phyloP scores from a whole-genome alignment of 768 basidiomycete species.

The Lactarius deliciosus region DNA sequence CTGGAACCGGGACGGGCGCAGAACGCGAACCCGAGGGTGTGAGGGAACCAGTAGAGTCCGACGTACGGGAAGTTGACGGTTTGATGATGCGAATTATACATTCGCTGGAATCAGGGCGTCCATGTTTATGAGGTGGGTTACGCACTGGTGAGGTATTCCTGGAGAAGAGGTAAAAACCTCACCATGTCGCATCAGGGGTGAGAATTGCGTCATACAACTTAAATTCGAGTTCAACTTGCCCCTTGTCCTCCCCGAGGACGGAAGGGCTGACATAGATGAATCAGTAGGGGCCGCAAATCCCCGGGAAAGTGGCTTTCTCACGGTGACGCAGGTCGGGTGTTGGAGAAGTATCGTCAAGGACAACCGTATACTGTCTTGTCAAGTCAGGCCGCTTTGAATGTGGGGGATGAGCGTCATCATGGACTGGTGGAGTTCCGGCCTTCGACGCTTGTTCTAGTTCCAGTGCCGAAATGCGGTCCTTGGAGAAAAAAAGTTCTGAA shows the following conservation, averaged over 20 bases:
- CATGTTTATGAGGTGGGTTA: not conserved
- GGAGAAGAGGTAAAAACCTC: conserved; percentile 74
- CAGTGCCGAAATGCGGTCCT: conserved; percentile 34
- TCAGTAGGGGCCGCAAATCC: not conserved
- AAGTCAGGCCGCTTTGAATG: conserved; percentile 22
- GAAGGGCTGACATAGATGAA: conserved; percentile 47
- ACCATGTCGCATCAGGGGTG: conserved; percentile 45
- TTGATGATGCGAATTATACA: conserved; percentile 16
- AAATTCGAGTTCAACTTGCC: conserved; percentile 46
- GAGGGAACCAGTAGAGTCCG: conserved; percentile 18
- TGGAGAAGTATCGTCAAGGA: conserved; percentile 13
- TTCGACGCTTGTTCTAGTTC: conserved; percentile 29
- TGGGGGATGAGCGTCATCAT: conserved; percentile 2
- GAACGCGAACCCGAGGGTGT: conserved; percentile 18
- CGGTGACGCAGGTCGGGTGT: conserved; percentile 30
- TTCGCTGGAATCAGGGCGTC: not conserved
- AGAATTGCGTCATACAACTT: conserved; percentile 71
- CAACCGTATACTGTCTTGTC: conserved; percentile 26
- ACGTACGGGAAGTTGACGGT: conserved; percentile 6
- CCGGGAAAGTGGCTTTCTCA: conserved; percentile 24
- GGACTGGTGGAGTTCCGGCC: not conserved
- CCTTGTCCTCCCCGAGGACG: conserved; percentile 39
- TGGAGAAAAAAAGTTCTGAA: not conserved
- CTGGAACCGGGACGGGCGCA: conserved; percentile 7
- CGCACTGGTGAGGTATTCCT: conserved; percentile 66